Conservation (phyloP, 768 basidiomycete genomes). For the Lyophyllum atratum region DNA sequence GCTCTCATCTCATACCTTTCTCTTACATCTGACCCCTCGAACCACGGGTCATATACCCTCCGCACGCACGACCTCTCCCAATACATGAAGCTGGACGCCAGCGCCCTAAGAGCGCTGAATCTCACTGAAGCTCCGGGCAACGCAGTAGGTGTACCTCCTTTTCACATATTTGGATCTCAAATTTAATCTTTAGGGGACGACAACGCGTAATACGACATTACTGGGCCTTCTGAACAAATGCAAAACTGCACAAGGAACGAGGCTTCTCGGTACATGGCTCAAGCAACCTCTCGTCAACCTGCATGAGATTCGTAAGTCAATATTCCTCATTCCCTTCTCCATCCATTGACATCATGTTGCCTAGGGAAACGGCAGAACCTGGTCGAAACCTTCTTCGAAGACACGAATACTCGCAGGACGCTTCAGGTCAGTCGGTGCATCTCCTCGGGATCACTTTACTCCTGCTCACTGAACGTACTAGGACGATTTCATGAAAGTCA, state of each 20-base stretch:
- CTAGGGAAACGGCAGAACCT: conserved; percentile 84
- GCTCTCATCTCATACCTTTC: conserved; percentile 84
- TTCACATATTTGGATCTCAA: neutral
- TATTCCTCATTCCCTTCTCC: neutral
- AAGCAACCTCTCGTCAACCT: conserved; percentile 95
- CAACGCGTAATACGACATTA: conserved; percentile 82
- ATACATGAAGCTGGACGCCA: conserved; percentile 96
- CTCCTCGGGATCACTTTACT: neutral
- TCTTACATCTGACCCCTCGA: conserved; percentile 74
- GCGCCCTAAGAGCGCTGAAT: conserved; percentile 88
- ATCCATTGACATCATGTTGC: neutral
- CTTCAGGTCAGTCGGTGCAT: conserved; percentile 59
- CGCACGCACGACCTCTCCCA: conserved; percentile 89
- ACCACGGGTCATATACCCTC: conserved; percentile 79
- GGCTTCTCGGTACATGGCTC: conserved; percentile 88
- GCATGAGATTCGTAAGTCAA: conserved; percentile 82
- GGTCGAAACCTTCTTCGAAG: conserved; percentile 85
- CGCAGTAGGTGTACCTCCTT: conserved; percentile 29
- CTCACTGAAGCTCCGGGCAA: conserved; percentile 74
- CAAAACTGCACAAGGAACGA: conserved; percentile 92
- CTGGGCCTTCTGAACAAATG: conserved; percentile 92
- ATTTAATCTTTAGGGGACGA: conserved; percentile 45
- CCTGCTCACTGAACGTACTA: conserved; percentile 27
- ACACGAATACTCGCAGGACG: conserved; percentile 65
- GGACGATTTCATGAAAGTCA: conserved; percentile 85